Evolutionary conservation across 176 grass and related monocot genomes (phyloP).

Genomic region (Aegilops umbellulata): DNA sequence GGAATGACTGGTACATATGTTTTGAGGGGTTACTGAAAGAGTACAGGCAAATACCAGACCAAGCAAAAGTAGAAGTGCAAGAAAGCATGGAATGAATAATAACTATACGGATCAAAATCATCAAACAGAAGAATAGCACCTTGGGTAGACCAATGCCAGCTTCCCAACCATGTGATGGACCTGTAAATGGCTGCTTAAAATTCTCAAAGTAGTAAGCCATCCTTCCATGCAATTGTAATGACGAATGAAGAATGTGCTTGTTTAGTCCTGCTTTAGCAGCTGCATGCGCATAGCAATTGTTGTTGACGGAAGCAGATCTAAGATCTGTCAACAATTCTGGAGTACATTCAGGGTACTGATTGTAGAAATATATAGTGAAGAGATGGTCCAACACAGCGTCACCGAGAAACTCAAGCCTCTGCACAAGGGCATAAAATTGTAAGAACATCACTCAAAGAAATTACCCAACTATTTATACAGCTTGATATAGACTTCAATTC

Average conservation of each 20-base stretch:
- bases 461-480: not conserved
- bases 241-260: conserved; percentile 71
- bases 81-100: not conserved
- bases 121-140: conserved; percentile 27
- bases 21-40: not conserved
- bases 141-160: conserved; percentile 73
- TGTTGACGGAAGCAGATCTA: conserved; percentile 79
- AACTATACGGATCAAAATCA: not conserved
- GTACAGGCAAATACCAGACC: not conserved
- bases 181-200: conserved; percentile 35
- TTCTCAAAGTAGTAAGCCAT: conserved; percentile 51
- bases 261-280: conserved; percentile 68
- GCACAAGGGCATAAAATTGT: conserved; percentile 21
- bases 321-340: conserved; percentile 72
- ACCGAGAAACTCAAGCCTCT: conserved; percentile 87
- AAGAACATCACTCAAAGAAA: not conserved
- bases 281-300: conserved; percentile 77
- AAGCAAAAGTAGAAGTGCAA: not conserved
- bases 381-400: conserved; percentile 73
- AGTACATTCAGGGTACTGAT: conserved; percentile 60
- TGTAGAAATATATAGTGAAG: conserved; percentile 62
- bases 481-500: not conserved
- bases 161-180: conserved; percentile 73
- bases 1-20: not conserved
- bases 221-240: conserved; percentile 42